phyloP scores from a whole-genome alignment of 106 monocot species.

The Dioscorea zingiberensis region DNA sequence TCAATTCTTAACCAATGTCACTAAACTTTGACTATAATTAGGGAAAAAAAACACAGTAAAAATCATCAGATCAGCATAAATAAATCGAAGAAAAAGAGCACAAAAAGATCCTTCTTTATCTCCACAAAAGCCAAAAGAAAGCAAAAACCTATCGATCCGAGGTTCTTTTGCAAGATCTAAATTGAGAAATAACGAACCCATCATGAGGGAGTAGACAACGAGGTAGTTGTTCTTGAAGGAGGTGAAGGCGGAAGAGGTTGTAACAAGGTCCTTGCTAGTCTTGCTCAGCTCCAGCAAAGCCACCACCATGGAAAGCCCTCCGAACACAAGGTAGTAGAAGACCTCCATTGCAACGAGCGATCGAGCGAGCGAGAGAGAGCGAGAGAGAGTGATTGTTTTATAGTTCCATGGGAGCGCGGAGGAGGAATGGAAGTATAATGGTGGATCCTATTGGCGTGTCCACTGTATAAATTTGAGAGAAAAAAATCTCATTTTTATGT shows the following conservation, averaged over 20 bases:
- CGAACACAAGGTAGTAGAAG: slow-evolving; percentile 87
- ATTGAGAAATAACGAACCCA: slow-evolving; percentile 44
- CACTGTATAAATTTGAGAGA: too few species aligned
- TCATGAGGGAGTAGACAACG: slow-evolving; percentile 97
- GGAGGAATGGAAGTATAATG: too few species aligned
- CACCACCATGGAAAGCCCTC: slow-evolving; percentile 61
- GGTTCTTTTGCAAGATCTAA: not conserved
- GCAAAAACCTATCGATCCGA: not conserved
- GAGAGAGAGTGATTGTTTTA: too few species aligned
- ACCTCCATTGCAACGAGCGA: slow-evolving; percentile 51
- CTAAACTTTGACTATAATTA: not conserved
- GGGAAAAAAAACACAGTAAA: not conserved
- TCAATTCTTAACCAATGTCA: too few species aligned
- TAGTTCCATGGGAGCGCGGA: too few species aligned
- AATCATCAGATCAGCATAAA: not conserved
- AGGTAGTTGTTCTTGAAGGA: slow-evolving; percentile 99
- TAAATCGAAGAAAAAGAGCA: not conserved
- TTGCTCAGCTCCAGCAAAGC: slow-evolving; percentile 83
- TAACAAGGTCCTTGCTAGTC: slow-evolving; percentile 72
- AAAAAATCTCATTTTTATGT: too few species aligned
- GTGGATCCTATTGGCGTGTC: too few species aligned
- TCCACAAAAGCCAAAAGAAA: not conserved
- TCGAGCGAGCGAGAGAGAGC: too few species aligned
- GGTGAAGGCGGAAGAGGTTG: slow-evolving; percentile 76
- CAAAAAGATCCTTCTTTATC: too few species aligned